Percentiles rank a stretch among this genome's conserved stretches.
Evolutionary conservation across 179 eudicot species (phyloP).

Genomic region (Silene vulgaris): DNA sequence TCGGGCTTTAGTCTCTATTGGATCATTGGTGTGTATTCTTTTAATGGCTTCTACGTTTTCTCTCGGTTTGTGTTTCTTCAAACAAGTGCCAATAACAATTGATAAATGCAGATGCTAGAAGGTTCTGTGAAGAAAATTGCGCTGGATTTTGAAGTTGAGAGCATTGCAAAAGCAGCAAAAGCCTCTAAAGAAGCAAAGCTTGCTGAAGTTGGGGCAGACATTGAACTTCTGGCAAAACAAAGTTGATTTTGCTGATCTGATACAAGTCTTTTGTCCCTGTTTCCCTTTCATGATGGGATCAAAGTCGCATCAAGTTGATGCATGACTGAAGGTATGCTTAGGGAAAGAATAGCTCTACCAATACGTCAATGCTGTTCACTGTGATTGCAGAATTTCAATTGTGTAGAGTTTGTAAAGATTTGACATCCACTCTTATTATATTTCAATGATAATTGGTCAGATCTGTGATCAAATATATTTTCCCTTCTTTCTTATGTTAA

Average conservation of each 20-base stretch:
- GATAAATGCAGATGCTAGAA: conserved; percentile 39
- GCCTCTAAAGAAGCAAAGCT: conserved; percentile 68
- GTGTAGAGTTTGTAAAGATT: background rate
- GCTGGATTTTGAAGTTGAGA: conserved; percentile 76
- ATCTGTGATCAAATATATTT: background rate
- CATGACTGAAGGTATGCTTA: background rate
- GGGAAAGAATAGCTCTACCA: background rate
- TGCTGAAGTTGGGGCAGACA: conserved; percentile 87
- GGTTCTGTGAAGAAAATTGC: conserved; percentile 69
- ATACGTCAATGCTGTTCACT: background rate
- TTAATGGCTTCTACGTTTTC: background rate
- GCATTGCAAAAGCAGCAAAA: conserved; percentile 61
- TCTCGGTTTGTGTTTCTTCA: background rate
- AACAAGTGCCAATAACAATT: background rate
- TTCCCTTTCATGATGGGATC: background rate
- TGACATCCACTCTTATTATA: background rate
- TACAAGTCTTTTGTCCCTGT: background rate
- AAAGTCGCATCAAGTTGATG: background rate
- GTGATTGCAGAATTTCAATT: background rate
- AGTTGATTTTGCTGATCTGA: conserved; percentile 1
- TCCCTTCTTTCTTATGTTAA: too few species aligned
- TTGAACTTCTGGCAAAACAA: conserved; percentile 38
- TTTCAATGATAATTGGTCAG: background rate
- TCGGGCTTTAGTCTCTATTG: conserved; percentile 84
- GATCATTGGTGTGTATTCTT: conserved; percentile 58